Evolutionary conservation across 2,329 filamentous ascomycete genomes (phyloP), one percentile per base, ranked within the genome.

Genomic region (Cordyceps cateniannulata): DNA sequence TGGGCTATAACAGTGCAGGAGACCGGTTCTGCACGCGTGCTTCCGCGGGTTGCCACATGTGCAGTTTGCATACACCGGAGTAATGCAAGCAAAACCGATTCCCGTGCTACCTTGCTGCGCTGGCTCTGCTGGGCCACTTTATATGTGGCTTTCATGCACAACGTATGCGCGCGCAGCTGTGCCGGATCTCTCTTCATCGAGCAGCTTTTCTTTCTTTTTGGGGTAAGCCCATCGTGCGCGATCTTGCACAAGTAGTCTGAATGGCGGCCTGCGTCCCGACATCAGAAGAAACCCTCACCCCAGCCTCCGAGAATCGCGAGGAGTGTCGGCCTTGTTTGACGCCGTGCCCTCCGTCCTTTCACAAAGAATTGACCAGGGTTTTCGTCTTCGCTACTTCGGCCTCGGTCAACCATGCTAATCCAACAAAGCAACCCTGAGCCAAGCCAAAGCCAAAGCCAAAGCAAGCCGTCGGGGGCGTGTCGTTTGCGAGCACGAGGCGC

Each of bases 31-130:
- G 57, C 57, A 60, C 16, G 57, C 49, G 35, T 60, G 49, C 57
- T 53, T 60, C 48, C 57, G 57, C 57, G 57, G 56, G 57, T 60
- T 60, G 57, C 57, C 57, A 60, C 57, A 53, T 48, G 57, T 60
- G 57, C 57, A 60, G 48, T 53, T 53, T 60, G 57, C 57, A 60
- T 60, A 59, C 35, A 20, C 44, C n/a, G 57, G 57, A 60, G 27
- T 40, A 53, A 58, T 60, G 40, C 49, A 52, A 60, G 48, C 38
- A 52, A 52, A 45, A 18, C 20, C 57, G 57, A 60, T 60, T 60
- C 38, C 56, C 48, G 56, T 59, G 56, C 16, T 18, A 22, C 29
- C 44, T 45, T 45, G 45, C 29, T 59, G 47, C 47, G 56, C 32
- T 51, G 54, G 40, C 29, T 38, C 47, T 29, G 29, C 45, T 50